A percentile compares a stretch with the other conserved stretches of the same genome.
phyloP scores from a whole-genome alignment of 2,329 filamentous ascomycete species.

The Botryotinia narcissicola region DNA sequence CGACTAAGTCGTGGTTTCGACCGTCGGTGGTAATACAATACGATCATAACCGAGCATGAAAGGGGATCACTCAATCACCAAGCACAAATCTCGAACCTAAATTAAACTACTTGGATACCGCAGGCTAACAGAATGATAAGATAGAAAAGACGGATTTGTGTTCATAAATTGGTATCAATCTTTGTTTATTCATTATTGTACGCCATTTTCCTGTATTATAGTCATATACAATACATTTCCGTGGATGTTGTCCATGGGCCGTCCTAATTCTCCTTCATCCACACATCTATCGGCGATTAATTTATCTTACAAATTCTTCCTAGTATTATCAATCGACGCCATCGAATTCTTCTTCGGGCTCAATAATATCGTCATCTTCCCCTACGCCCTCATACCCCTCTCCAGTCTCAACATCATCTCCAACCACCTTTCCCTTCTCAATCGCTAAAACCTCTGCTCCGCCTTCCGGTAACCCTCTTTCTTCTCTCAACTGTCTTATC shows the following conservation, averaged over 20 bases:
- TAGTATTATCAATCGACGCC: constrained; percentile 1
- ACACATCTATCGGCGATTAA: neutral
- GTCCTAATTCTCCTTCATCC: neutral
- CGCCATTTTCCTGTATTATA: neutral
- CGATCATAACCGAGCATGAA: neutral
- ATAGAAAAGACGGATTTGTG: neutral
- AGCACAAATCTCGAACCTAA: neutral
- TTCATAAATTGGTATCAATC: neutral
- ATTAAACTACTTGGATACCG: neutral
- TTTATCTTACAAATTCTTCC: neutral
- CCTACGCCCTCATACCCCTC: neutral
- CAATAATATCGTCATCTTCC: neutral
- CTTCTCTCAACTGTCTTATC: constrained; percentile 36
- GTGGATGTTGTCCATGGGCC: neutral
- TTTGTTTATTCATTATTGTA: constrained; percentile 5
- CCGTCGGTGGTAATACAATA: neutral
- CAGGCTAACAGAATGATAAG: neutral
- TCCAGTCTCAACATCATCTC: constrained; percentile 2
- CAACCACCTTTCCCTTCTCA: constrained; percentile 3
- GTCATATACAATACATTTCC: neutral
- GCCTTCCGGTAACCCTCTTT: constrained; percentile 32
- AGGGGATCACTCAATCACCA: neutral
- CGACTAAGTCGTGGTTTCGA: neutral
- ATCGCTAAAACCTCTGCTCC: neutral
- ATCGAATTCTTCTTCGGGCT: neutral